Evolutionary conservation across 768 basidiomycete genomes (phyloP), one percentile per base, ranked within the genome.

Genomic region (Hypholoma sublateritium): DNA sequence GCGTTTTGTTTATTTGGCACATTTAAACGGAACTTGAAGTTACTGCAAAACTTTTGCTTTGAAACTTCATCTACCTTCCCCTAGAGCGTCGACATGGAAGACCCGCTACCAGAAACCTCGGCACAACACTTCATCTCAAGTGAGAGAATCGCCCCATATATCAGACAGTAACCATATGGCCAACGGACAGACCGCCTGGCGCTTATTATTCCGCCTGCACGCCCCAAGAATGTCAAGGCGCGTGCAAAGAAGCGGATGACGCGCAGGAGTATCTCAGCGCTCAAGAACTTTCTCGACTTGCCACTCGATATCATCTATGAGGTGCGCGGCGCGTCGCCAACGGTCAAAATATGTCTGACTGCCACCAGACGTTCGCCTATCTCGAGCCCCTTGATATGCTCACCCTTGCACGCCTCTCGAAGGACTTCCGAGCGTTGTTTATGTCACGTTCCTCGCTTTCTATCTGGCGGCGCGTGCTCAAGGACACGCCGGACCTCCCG

Each of bases 371-470:
- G 5, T 32, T 53, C 42, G 53, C 56, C 7, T 64, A 73, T 52
- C 62, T 79, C 3, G 58, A 68, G 21, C 75, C 77, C 8, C 34
- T 60, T 8, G 77, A 80, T 61, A 55, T 80, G 3, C 63, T 80
- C 9, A 67, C 64, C 46, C 67, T 79, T 1, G 66, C 74, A 1
- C 62, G 74, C 36, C 66, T 74, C 2, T 70, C 63, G 28, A 72
- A 72, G 50, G 60, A 58, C 0, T 64, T 79, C 39, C 70, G 75
- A 9, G 48, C 54, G 1, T 64, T 76, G 3, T 62, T 79, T 17
- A 58, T 75, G 57, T 55, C 52, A n/a, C 62, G 59, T 22, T 58
- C 65, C 7, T 45, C 66, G 0, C 7, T 43, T 5, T 56, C 50
- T 1, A 53, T 70, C 3, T 71, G 70, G 69, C 60, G 61, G 35